A percentile compares a stretch with the other conserved stretches of the same genome.
Evolutionary conservation across 371 early-diverging fungal species (phyloP).

Genomic region (Mucor lusitanicus): DNA sequence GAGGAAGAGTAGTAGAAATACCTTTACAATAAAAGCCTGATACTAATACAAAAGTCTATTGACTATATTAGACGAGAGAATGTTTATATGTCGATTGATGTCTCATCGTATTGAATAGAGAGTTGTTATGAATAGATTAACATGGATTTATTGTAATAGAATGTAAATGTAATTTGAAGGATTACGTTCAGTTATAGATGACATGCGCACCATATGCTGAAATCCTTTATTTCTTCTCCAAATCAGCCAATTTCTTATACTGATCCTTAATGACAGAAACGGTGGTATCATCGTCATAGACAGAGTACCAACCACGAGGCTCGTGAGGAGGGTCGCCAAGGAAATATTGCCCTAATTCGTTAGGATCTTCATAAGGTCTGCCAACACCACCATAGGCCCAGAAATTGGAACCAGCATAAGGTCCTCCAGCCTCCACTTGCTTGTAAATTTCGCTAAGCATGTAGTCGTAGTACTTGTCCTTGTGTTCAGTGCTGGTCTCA

Average conservation of each 20-base stretch:
- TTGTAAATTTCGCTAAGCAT: background rate
- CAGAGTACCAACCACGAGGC: background rate
- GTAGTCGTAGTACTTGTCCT: background rate
- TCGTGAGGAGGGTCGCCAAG: background rate
- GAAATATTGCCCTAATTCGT: background rate
- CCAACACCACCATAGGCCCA: background rate
- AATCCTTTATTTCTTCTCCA: background rate
- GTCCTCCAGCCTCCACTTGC: background rate
- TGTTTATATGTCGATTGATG: too few relatives aligned
- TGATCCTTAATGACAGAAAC: background rate
- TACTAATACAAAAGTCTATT: too few relatives aligned
- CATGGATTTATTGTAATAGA: too few relatives aligned
- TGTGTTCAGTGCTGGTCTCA: background rate
- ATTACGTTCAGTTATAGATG: too few relatives aligned
- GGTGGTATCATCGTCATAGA: background rate
- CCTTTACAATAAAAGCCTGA: too few relatives aligned
- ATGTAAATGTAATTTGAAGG: too few relatives aligned
- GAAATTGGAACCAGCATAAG: background rate
- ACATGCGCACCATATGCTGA: too few relatives aligned
- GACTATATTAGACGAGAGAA: too few relatives aligned
- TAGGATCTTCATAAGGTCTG: background rate
- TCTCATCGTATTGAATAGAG: too few relatives aligned
- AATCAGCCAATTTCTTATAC: background rate
- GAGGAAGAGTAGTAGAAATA: constrained; percentile 33
- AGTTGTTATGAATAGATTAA: too few relatives aligned